These are phyloP conservation scores for Thraustochytrium sp. DNA, from an alignment of 352 stramenopile species.

Conservation along the genomic window DNA sequence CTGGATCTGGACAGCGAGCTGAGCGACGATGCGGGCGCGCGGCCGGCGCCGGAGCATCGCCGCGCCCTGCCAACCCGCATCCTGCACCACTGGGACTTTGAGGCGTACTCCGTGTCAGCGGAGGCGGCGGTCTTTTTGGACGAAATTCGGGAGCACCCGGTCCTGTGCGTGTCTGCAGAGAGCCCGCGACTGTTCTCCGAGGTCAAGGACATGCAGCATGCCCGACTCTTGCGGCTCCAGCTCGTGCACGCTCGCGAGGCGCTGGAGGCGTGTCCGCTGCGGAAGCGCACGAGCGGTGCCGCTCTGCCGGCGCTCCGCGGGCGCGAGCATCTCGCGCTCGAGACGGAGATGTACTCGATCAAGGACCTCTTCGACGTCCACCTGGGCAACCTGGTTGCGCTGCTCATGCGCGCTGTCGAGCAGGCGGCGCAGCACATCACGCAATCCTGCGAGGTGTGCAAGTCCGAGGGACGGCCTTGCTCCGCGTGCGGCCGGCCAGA, in stretches of 20 bases:
- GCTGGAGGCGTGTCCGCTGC: neutral
- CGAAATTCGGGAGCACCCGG: neutral
- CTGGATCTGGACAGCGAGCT: neutral
- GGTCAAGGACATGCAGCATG: neutral
- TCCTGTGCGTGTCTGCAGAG: slow-evolving; percentile 19
- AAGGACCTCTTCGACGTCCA: neutral
- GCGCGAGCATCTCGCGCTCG: neutral
- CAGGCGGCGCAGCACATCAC: slow-evolving; percentile 10
- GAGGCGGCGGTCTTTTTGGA: neutral
- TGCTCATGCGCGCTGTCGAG: slow-evolving; percentile 7
- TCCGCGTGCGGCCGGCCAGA: neutral
- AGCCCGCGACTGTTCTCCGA: neutral
- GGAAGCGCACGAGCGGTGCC: neutral
- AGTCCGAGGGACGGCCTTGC: neutral
- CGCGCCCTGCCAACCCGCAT: neutral
- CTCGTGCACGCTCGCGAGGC: slow-evolving; percentile 6
- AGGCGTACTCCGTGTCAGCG: neutral
- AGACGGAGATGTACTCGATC: slow-evolving; percentile 30
- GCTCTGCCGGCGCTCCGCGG: neutral
- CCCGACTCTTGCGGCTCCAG: slow-evolving; percentile 1
- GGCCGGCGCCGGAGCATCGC: neutral
- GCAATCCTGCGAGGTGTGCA: neutral
- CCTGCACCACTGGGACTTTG: slow-evolving; percentile 37
- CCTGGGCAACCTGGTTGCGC: neutral
- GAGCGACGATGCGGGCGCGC: too few species aligned